phyloP scores from a whole-genome alignment of 352 stramenopile species.

The Phytophthora sansomeana region DNA sequence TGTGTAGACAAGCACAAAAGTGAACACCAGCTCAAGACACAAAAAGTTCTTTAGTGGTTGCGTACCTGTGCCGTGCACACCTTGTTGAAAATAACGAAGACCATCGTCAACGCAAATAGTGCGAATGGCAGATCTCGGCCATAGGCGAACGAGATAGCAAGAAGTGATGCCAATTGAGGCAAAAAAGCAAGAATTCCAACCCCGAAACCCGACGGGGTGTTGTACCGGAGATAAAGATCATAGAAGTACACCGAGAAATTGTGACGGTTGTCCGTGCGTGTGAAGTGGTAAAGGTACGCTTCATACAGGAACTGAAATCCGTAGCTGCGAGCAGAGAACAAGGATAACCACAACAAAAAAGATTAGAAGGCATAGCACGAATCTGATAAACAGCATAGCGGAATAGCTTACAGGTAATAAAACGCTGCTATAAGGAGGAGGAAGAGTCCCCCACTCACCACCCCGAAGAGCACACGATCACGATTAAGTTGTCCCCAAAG shows the following conservation, averaged over 20 bases:
- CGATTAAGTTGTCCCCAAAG: slow-evolving; percentile 64
- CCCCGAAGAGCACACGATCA: slow-evolving; percentile 90
- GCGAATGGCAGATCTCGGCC: slow-evolving; percentile 93
- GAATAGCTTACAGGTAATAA: slow-evolving; percentile 80
- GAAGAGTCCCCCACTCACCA: slow-evolving; percentile 90
- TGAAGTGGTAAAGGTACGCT: slow-evolving; percentile 98
- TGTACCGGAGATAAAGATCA: slow-evolving; percentile 97
- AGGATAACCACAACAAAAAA: slow-evolving; percentile 4
- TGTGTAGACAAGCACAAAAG: slow-evolving; percentile 60
- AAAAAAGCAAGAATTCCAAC: slow-evolving; percentile 87
- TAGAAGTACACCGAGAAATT: slow-evolving; percentile 99
- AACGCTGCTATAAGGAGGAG: slow-evolving; percentile 82
- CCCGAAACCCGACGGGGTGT: slow-evolving; percentile 76
- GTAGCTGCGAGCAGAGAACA: slow-evolving; percentile 52
- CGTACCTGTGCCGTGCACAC: slow-evolving; percentile 89
- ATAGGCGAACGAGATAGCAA: slow-evolving; percentile 76
- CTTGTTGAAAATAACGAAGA: slow-evolving; percentile 99
- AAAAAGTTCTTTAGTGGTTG: not conserved
- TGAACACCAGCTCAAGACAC: slow-evolving; percentile 13
- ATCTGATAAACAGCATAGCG: not conserved
- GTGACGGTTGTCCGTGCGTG: slow-evolving; percentile 98
- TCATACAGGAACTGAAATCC: slow-evolving; percentile 96
- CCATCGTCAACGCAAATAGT: slow-evolving; percentile 97
- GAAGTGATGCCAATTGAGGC: slow-evolving; percentile 79
- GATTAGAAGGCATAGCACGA: slow-evolving; percentile 1